These are phyloP conservation scores for Backusella morwellensis DNA, from an alignment of 192 early-diverging fungal species.

Conservation along the genomic window DNA sequence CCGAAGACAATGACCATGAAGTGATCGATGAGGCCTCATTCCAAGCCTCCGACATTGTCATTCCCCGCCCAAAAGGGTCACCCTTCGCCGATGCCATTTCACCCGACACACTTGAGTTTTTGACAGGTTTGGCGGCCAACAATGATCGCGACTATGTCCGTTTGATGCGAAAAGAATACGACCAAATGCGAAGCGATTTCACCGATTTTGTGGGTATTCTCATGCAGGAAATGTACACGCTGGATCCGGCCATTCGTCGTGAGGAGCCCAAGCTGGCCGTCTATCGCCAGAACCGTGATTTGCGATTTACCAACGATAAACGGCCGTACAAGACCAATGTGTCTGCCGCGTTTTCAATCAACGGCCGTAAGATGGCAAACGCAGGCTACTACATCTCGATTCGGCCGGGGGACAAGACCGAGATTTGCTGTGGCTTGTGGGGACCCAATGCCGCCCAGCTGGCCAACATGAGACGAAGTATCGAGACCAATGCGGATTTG, in stretches of 20 bases:
- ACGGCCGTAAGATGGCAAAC: constrained; percentile 46
- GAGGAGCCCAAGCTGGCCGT: constrained; percentile 45
- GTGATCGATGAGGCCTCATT: background rate
- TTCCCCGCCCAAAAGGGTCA: constrained; percentile 28
- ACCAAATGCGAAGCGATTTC: constrained; percentile 40
- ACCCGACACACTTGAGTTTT: constrained; percentile 47
- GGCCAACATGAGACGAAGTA: constrained; percentile 37
- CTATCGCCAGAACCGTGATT: constrained; percentile 54
- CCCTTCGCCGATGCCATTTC: constrained; percentile 48
- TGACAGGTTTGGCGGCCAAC: constrained; percentile 44
- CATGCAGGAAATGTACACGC: constrained; percentile 36
- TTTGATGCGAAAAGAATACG: constrained; percentile 30
- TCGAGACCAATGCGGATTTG: constrained; percentile 38
- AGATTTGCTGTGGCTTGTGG: constrained; percentile 49
- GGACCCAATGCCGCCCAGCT: constrained; percentile 36
- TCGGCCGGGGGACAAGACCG: constrained; percentile 36
- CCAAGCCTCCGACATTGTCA: background rate
- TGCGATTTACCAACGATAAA: constrained; percentile 56
- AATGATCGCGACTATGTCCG: constrained; percentile 52
- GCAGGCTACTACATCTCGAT: constrained; percentile 55
- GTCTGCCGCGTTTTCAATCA: constrained; percentile 39
- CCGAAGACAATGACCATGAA: too few relatives aligned
- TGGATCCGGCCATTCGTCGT: constrained; percentile 44
- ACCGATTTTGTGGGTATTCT: constrained; percentile 44
- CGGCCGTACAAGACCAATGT: constrained; percentile 54